These are phyloP conservation scores for Lipomyces japonicus DNA, from an alignment of 805 yeast species.

Conservation along the genomic window DNA sequence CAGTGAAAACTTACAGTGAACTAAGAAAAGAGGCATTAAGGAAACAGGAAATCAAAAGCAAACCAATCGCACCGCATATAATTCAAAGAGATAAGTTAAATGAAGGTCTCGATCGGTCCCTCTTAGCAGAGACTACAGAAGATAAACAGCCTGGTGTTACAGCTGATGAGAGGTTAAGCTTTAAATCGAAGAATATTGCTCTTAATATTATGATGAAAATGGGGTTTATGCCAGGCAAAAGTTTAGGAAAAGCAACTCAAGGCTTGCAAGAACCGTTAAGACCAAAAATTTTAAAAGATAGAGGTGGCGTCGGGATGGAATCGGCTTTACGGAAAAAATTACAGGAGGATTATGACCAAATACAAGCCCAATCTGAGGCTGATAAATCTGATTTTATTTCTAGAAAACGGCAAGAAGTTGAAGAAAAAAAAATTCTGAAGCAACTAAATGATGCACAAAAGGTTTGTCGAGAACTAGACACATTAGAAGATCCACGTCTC, in stretches of 20 bases:
- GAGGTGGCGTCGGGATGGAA: constrained; percentile 32
- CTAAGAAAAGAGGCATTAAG: constrained; percentile 2
- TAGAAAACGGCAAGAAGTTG: constrained; percentile 4
- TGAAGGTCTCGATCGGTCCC: constrained; percentile 10
- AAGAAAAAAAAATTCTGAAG: constrained; percentile 21
- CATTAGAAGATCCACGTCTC: constrained; percentile 7
- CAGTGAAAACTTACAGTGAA: constrained; percentile 16
- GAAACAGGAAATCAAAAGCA: constrained; percentile 1
- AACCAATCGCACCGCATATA: constrained; percentile 1
- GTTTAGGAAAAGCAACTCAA: constrained; percentile 40
- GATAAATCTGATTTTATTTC: constrained; percentile 5
- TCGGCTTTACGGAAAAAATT: constrained; percentile 24
- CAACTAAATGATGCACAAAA: constrained; percentile 26
- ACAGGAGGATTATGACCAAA: constrained; percentile 23
- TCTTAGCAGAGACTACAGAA: background rate
- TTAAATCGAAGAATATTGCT: constrained; percentile 7
- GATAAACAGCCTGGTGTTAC: constrained; percentile 5
- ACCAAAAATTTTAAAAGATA: constrained; percentile 28
- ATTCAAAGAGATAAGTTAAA: constrained; percentile 15
- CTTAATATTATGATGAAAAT: constrained; percentile 53
- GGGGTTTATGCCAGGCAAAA: constrained; percentile 53
- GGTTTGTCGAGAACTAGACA: constrained; percentile 22
- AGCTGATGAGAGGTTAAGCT: constrained; percentile 29
- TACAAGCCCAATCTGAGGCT: constrained; percentile 7
- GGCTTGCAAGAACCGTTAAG: constrained; percentile 37